A percentile compares a stretch with the other conserved stretches of the same genome.
These are phyloP conservation scores for Ophiosphaerella narmari DNA, from an alignment of 2,329 filamentous ascomycete species.

Conservation along the genomic window DNA sequence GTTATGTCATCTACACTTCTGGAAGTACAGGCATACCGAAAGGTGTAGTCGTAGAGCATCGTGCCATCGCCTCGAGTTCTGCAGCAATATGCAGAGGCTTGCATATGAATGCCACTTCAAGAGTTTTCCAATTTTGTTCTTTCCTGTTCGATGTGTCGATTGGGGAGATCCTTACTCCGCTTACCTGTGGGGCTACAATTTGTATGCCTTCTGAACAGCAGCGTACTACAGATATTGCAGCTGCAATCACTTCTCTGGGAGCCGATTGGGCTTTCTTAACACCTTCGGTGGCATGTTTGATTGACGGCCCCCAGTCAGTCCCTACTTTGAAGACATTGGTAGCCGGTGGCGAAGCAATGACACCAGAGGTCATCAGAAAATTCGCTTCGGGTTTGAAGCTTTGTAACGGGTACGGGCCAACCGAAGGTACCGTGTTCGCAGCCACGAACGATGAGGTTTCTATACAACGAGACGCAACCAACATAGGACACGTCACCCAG, in stretches of 20 bases:
- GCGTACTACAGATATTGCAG: conserved; percentile 51
- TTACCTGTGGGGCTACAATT: conserved; percentile 38
- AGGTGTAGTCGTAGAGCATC: conserved; percentile 38
- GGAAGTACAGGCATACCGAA: conserved; percentile 41
- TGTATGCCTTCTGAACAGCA: conserved; percentile 47
- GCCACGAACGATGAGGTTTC: conserved; percentile 32
- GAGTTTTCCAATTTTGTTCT: conserved; percentile 44
- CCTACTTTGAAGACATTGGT: conserved; percentile 47
- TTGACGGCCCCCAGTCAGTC: conserved; percentile 37
- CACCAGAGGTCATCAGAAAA: conserved; percentile 30
- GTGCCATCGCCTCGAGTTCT: conserved; percentile 33
- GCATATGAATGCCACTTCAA: conserved; percentile 30
- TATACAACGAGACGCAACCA: conserved; percentile 22
- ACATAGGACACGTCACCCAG: conserved; percentile 29
- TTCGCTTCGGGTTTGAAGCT: conserved; percentile 31
- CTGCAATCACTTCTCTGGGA: conserved; percentile 34
- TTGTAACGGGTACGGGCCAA: conserved; percentile 37
- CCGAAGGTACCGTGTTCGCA: conserved; percentile 33
- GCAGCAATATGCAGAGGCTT: conserved; percentile 34
- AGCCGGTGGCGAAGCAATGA: conserved; percentile 35
- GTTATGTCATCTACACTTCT: conserved; percentile 41
- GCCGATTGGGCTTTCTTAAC: conserved; percentile 42
- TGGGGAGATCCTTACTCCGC: conserved; percentile 39
- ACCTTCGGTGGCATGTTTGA: conserved; percentile 42
- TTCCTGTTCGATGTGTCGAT: conserved; percentile 43